Percentiles rank a stretch among this genome's conserved stretches.
Evolutionary conservation across 805 yeast genomes (phyloP).

Genomic region (Teunomyces panamensis): DNA sequence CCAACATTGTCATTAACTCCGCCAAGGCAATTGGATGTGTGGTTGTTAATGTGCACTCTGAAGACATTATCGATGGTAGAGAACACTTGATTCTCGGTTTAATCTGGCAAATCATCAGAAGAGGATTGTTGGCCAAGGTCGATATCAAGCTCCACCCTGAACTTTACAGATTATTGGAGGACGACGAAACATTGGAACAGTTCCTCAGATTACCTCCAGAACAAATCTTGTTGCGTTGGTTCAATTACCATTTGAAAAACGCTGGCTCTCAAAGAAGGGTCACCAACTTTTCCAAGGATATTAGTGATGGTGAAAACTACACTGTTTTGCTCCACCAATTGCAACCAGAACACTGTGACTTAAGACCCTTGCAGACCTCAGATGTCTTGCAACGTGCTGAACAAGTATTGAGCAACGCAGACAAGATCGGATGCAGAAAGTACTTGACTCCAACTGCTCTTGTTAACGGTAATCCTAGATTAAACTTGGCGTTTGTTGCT

Average conservation of each 20-base stretch:
- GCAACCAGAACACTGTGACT: constrained; percentile 78
- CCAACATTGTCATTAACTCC: constrained; percentile 95
- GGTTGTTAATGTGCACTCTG: constrained; percentile 96
- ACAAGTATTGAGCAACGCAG: constrained; percentile 81
- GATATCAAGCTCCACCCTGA: constrained; percentile 97
- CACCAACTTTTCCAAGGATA: constrained; percentile 79
- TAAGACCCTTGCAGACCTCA: constrained; percentile 72
- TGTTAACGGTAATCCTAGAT: constrained; percentile 94
- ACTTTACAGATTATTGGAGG: constrained; percentile 88
- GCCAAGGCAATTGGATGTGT: constrained; percentile 99
- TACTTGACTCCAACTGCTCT: constrained; percentile 90
- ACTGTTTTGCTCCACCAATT: constrained; percentile 86
- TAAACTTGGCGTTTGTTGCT: constrained; percentile 96
- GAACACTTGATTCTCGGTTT: constrained; percentile 89
- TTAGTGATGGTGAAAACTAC: constrained; percentile 93
- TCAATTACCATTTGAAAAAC: constrained; percentile 90
- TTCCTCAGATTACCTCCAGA: constrained; percentile 96
- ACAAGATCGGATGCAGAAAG: constrained; percentile 86
- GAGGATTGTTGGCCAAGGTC: constrained; percentile 91
- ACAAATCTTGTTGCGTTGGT: constrained; percentile 95
- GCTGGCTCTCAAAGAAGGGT: constrained; percentile 90
- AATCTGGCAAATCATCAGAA: constrained; percentile 96
- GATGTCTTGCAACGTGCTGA: constrained; percentile 84
- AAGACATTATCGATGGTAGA: constrained; percentile 91
- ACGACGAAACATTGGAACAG: constrained; percentile 96